A percentile compares a stretch with the other conserved stretches of the same genome.
These are phyloP conservation scores for Kazachstania kunashirensis DNA, from an alignment of 805 yeast genomes.

Conservation along the genomic window DNA sequence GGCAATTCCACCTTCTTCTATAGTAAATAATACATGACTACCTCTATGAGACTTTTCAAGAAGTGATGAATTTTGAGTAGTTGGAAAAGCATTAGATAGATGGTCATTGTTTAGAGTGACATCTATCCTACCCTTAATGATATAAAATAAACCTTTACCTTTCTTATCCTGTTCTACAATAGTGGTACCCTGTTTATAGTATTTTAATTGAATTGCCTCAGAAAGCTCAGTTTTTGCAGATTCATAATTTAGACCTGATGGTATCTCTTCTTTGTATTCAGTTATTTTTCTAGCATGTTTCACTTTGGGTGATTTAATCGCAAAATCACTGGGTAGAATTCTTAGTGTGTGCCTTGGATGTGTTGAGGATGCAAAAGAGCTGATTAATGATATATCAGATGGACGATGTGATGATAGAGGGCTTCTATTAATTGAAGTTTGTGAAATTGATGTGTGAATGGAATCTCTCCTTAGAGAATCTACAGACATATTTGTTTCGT, in stretches of 20 bases:
- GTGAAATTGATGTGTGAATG: not conserved
- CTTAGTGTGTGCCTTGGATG: constrained; percentile 16
- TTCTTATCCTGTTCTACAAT: constrained; percentile 56
- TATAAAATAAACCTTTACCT: constrained; percentile 68
- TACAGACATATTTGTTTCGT: constrained; percentile 28
- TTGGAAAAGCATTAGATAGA: not conserved
- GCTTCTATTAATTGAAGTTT: not conserved
- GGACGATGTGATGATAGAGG: constrained; percentile 1
- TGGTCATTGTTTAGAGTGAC: constrained; percentile 30
- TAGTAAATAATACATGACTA: constrained; percentile 37
- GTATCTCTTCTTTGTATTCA: constrained; percentile 17
- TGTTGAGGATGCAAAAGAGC: constrained; percentile 10
- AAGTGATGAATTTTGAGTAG: not conserved
- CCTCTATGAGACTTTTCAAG: constrained; percentile 1
- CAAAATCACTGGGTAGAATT: constrained; percentile 20
- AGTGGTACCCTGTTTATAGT: constrained; percentile 41
- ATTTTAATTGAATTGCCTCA: constrained; percentile 46
- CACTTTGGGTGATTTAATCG: constrained; percentile 8
- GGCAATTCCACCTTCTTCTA: constrained; percentile 71
- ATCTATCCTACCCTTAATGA: constrained; percentile 69
- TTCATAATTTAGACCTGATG: constrained; percentile 35
- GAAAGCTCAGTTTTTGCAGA: constrained; percentile 50
- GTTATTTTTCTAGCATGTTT: constrained; percentile 10
- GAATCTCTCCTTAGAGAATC: not conserved
- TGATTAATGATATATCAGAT: constrained; percentile 13